These are phyloP conservation scores for Aspergillus piperis DNA, from an alignment of 2,329 filamentous ascomycete species.

Conservation along the genomic window DNA sequence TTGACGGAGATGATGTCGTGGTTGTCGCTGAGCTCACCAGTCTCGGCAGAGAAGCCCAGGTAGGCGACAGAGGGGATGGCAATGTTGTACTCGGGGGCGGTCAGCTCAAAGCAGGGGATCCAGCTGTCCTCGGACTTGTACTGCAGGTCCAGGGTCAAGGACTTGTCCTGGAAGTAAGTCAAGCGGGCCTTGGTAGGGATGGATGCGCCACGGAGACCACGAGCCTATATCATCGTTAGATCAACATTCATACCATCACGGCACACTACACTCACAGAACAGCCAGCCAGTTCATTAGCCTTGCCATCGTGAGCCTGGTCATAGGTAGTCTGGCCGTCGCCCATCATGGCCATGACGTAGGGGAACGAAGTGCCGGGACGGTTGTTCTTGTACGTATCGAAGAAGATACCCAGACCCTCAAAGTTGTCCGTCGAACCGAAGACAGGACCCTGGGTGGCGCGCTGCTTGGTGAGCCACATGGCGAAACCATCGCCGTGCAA, in stretches of 20 bases:
- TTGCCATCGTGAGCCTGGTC: conserved; percentile 96
- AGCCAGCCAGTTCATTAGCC: conserved; percentile 86
- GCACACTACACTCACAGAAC: conserved; percentile 61
- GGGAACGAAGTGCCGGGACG: conserved; percentile 92
- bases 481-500: conserved; percentile 96
- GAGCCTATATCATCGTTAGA: conserved; percentile 53
- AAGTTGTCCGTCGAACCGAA: conserved; percentile 89
- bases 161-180: conserved; percentile 97
- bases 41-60: conserved; percentile 70
- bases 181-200: conserved; percentile 82
- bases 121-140: conserved; percentile 90
- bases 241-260: neutral
- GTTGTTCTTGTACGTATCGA: conserved; percentile 99
- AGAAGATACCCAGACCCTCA: conserved; percentile 90
- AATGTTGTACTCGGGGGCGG: conserved; percentile 62
- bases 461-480: conserved; percentile 96
- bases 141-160: conserved; percentile 84
- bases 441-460: conserved; percentile 75
- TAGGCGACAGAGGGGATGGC: conserved; percentile 75
- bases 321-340: conserved; percentile 84
- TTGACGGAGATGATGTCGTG: conserved; percentile 90
- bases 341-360: conserved; percentile 97
- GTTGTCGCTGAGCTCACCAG: conserved; percentile 94
- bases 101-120: conserved; percentile 81
- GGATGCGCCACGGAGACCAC: conserved; percentile 78